A percentile compares a stretch with the other conserved stretches of the same genome.
These are phyloP conservation scores for Knufia fluminis DNA, from an alignment of 2,329 filamentous ascomycete species.

Conservation along the genomic window DNA sequence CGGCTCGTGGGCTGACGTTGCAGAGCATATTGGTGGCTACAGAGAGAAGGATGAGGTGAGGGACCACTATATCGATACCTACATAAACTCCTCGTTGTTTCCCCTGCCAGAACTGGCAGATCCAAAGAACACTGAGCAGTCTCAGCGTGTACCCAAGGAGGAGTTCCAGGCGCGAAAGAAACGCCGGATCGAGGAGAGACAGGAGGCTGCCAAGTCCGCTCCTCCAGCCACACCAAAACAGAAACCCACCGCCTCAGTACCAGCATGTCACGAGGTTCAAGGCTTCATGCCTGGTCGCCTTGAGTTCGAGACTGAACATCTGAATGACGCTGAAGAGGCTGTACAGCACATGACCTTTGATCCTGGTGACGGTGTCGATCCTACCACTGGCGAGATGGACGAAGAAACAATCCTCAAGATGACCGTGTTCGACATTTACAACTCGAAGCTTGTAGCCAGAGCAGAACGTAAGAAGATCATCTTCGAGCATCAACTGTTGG, in stretches of 20 bases:
- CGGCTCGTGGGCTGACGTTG: constrained; percentile 95
- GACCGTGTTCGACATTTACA: constrained; percentile 98
- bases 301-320: constrained; percentile 95
- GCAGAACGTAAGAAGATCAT: constrained; percentile 94
- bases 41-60: constrained; percentile 90
- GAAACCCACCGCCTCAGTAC: constrained; percentile 90
- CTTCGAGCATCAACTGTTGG: constrained; percentile 86
- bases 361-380: constrained; percentile 85
- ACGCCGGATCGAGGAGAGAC: constrained; percentile 80
- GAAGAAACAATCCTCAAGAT: constrained; percentile 96
- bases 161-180: constrained; percentile 93
- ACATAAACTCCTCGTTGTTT: constrained; percentile 73
- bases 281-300: constrained; percentile 97
- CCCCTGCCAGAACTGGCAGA: constrained; percentile 80
- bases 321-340: constrained; percentile 95
- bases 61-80: constrained; percentile 85
- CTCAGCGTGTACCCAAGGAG: constrained; percentile 73
- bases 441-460: constrained; percentile 76
- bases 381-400: constrained; percentile 72
- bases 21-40: constrained; percentile 94
- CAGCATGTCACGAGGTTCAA: constrained; percentile 93
- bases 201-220: constrained; percentile 76
- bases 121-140: constrained; percentile 67
- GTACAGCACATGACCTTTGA: constrained; percentile 99
- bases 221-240: constrained; percentile 80